These are phyloP conservation scores for Citrullus amarus DNA, from an alignment of 306 rosid genomes.

Conservation along the genomic window DNA sequence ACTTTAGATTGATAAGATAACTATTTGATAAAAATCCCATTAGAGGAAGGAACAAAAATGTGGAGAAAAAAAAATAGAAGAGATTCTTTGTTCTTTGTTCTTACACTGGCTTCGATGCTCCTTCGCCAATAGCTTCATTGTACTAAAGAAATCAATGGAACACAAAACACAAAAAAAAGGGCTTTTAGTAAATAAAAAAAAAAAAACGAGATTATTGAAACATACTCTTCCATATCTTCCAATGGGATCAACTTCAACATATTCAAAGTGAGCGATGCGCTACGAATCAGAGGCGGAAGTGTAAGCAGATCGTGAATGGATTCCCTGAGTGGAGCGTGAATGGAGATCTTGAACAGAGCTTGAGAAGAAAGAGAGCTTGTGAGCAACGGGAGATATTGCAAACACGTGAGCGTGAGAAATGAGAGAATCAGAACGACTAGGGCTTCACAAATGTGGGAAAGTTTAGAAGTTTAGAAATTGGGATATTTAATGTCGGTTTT, in stretches of 20 bases:
- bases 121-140: slow-evolving; percentile 87
- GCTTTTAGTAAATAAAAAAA: background rate
- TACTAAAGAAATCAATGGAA: slow-evolving; percentile 32
- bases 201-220: background rate
- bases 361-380: no score
- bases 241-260: slow-evolving; percentile 91
- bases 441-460: no score
- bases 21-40: slow-evolving; percentile 22
- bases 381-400: no score
- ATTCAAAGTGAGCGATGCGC: slow-evolving; percentile 23
- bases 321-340: no score
- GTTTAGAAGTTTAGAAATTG: no score
- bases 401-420: no score
- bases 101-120: slow-evolving; percentile 94
- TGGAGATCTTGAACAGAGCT: no score
- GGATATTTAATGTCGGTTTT: no score
- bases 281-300: no score
- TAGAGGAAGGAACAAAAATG: slow-evolving; percentile 3
- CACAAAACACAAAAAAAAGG: background rate
- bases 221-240: slow-evolving; percentile 98
- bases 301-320: no score
- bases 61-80: background rate
- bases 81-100: background rate
- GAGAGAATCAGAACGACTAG: no score
- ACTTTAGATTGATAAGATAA: slow-evolving; percentile 3